phyloP scores from a whole-genome alignment of 176 grass and related monocot species.

The Avena sativa region DNA sequence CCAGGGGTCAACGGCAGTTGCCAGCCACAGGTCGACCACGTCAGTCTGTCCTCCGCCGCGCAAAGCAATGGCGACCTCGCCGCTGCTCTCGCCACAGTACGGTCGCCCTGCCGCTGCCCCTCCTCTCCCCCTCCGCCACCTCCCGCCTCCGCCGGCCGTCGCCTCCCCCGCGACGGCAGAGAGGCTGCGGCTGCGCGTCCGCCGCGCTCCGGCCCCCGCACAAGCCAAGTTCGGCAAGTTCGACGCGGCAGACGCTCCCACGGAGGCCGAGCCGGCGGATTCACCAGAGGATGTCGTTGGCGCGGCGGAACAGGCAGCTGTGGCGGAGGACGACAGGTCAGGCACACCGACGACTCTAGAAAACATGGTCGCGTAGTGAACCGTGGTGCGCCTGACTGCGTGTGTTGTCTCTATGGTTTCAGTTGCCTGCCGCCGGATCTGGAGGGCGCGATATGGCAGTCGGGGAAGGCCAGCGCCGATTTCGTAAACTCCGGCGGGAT shows the following conservation, averaged over 20 bases:
- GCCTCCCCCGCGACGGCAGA: not conserved
- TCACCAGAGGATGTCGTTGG: not conserved
- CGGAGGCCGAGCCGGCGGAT: not conserved
- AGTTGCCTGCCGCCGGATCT: slow-evolving; percentile 79
- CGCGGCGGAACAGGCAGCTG: not conserved
- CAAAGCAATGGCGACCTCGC: slow-evolving; percentile 60
- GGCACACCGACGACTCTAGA: not conserved
- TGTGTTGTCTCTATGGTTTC: not conserved
- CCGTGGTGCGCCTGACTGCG: not conserved
- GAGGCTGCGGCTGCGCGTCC: slow-evolving; percentile 15
- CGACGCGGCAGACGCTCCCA: slow-evolving; percentile 58
- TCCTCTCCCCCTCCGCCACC: slow-evolving; percentile 3
- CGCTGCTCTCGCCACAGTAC: slow-evolving; percentile 44
- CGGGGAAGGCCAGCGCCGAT: slow-evolving; percentile 70
- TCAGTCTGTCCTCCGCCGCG: not conserved
- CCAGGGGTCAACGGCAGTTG: not conserved
- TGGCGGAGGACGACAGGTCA: slow-evolving; percentile 71
- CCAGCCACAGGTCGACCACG: slow-evolving; percentile 30
- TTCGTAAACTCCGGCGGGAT: slow-evolving; percentile 76
- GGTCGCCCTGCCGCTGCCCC: slow-evolving; percentile 17
- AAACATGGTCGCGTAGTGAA: not conserved
- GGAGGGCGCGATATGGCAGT: slow-evolving; percentile 72
- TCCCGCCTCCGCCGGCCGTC: not conserved
- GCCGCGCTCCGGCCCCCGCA: slow-evolving; percentile 22
- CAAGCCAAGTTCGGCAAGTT: slow-evolving; percentile 86